These are phyloP conservation scores for Rutstroemia sp. DNA, from an alignment of 2,329 filamentous ascomycete genomes.

Conservation along the genomic window DNA sequence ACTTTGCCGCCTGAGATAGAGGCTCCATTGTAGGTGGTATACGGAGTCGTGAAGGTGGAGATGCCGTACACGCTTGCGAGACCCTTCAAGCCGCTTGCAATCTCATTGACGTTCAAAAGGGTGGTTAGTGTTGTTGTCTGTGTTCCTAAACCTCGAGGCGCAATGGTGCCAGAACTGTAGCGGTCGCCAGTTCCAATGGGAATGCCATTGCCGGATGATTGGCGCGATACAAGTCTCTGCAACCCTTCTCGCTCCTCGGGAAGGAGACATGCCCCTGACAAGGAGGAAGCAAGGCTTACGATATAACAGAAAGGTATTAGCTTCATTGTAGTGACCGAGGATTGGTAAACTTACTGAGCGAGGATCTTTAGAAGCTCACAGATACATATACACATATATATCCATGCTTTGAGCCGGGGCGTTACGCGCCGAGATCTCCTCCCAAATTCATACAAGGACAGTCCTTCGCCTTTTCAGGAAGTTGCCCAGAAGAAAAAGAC, in stretches of 20 bases:
- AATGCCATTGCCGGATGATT: slow-evolving; percentile 19
- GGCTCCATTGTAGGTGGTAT: slow-evolving; percentile 36
- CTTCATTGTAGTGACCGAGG: slow-evolving; percentile 14
- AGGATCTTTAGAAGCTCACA: background rate
- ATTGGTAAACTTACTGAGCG: background rate
- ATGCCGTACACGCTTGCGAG: slow-evolving; percentile 35
- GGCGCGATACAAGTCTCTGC: slow-evolving; percentile 10
- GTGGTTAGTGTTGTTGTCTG: slow-evolving; percentile 32
- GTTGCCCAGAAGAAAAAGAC: background rate
- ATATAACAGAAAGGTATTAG: slow-evolving; percentile 14
- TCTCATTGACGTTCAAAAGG: slow-evolving; percentile 36
- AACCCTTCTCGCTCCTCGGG: slow-evolving; percentile 30
- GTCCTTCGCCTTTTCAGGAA: background rate
- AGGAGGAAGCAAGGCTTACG: slow-evolving; percentile 12
- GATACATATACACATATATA: background rate
- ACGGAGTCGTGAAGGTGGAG: slow-evolving; percentile 34
- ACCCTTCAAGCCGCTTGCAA: slow-evolving; percentile 34
- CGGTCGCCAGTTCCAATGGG: slow-evolving; percentile 38
- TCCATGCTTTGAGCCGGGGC: background rate
- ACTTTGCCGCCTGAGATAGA: slow-evolving; percentile 35
- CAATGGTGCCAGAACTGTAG: slow-evolving; percentile 33
- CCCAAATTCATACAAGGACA: background rate
- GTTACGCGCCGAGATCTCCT: background rate
- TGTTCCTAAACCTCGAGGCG: slow-evolving; percentile 36
- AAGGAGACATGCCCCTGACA: slow-evolving; percentile 30